These are phyloP conservation scores for Danielozyma ontarioensis DNA, from an alignment of 805 yeast genomes.

Conservation along the genomic window DNA sequence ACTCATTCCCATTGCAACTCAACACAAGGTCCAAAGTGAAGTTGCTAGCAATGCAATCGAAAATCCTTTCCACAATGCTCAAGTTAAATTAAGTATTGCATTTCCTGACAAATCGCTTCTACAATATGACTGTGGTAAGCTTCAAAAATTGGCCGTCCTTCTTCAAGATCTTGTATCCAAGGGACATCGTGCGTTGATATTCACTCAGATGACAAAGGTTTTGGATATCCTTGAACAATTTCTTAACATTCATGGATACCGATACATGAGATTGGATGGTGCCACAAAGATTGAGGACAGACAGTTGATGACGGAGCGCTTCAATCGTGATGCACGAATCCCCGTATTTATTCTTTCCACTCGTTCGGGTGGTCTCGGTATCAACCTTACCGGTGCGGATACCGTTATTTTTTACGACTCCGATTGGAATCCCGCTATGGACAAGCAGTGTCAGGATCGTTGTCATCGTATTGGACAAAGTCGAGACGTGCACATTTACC, in stretches of 20 bases:
- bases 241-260: slow-evolving; percentile 87
- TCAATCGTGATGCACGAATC: slow-evolving; percentile 78
- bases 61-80: slow-evolving; percentile 69
- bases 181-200: slow-evolving; percentile 92
- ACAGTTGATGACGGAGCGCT: slow-evolving; percentile 87
- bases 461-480: slow-evolving; percentile 99
- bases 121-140: slow-evolving; percentile 95
- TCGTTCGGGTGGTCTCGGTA: slow-evolving; percentile 97
- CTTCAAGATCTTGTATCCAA: slow-evolving; percentile 72
- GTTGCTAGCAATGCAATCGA: slow-evolving; percentile 38
- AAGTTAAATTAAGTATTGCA: slow-evolving; percentile 83
- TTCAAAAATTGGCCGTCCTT: slow-evolving; percentile 75
- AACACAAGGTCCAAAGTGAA: slow-evolving; percentile 21
- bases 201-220: slow-evolving; percentile 98
- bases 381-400: slow-evolving; percentile 96
- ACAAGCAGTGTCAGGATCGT: slow-evolving; percentile 97
- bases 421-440: slow-evolving; percentile 99
- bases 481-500: slow-evolving; percentile 93
- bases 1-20: slow-evolving; percentile 38
- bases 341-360: slow-evolving; percentile 92
- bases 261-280: slow-evolving; percentile 94
- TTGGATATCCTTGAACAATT: slow-evolving; percentile 90
- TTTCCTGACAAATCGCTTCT: slow-evolving; percentile 92
- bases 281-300: slow-evolving; percentile 97
- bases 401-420: slow-evolving; percentile 97